Evolutionary conservation across 2,329 filamentous ascomycete species (phyloP).

Genomic region (Delphinella strobiligena): DNA sequence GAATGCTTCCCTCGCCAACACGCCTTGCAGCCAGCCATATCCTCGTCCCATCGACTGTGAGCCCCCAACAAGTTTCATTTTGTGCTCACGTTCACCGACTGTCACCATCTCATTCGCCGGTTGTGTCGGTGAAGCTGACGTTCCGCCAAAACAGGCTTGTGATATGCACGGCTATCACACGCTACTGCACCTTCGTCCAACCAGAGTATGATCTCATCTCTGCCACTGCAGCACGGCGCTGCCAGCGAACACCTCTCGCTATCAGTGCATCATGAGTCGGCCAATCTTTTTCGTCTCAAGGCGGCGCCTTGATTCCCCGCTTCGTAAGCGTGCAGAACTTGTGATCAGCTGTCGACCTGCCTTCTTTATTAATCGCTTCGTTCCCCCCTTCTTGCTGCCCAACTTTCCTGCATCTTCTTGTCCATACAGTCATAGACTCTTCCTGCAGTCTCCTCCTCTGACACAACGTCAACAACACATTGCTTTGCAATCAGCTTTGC

Average conservation of each 20-base stretch:
- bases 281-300: slow-evolving; percentile 8
- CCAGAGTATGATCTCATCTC: slow-evolving; percentile 5
- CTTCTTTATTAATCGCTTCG: background rate
- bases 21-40: background rate
- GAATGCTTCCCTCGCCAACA: too few species aligned
- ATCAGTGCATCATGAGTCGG: background rate
- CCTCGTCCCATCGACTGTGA: background rate
- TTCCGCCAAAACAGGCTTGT: slow-evolving; percentile 6
- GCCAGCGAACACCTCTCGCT: slow-evolving; percentile 4
- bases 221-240: slow-evolving; percentile 7
- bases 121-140: slow-evolving; percentile 6
- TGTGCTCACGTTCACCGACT: slow-evolving; percentile 1
- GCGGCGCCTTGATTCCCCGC: slow-evolving; percentile 1
- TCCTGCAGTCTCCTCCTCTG: background rate
- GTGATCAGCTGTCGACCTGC: background rate
- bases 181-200: slow-evolving; percentile 9
- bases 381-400: slow-evolving; percentile 8
- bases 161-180: slow-evolving; percentile 3
- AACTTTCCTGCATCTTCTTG: background rate
- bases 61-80: background rate
- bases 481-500: background rate
- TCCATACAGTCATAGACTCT: background rate
- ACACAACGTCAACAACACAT: background rate
- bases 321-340: slow-evolving; percentile 1
- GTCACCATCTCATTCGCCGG: slow-evolving; percentile 5